These are phyloP conservation scores for Mycena kentingensis DNA, from an alignment of 768 basidiomycete species.

Conservation along the genomic window DNA sequence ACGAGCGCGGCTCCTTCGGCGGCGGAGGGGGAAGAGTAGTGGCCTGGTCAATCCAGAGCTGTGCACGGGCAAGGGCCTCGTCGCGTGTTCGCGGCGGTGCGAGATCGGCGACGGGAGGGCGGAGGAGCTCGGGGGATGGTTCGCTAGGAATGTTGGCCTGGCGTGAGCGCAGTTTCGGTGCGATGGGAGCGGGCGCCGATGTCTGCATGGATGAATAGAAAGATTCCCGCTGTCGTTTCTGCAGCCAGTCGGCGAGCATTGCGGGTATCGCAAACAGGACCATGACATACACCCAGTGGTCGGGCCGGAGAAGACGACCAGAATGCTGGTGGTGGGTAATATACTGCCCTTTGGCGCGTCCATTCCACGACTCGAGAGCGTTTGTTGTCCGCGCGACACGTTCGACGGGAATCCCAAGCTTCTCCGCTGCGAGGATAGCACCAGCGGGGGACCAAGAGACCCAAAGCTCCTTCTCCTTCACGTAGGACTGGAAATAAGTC, in stretches of 20 bases:
- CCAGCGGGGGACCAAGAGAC: constrained; percentile 33
- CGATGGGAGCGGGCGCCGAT: background rate
- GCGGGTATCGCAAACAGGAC: background rate
- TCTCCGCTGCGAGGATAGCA: constrained; percentile 26
- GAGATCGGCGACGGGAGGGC: too few species aligned
- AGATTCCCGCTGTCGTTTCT: background rate
- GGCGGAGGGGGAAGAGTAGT: too few species aligned
- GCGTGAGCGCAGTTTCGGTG: background rate
- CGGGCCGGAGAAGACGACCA: background rate
- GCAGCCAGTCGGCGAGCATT: background rate
- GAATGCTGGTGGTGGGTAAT: background rate
- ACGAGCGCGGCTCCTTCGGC: too few species aligned
- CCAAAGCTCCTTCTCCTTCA: constrained; percentile 26
- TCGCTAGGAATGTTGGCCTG: too few species aligned
- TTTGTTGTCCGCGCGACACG: constrained; percentile 35
- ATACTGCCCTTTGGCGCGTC: constrained; percentile 2
- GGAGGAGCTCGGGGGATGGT: too few species aligned
- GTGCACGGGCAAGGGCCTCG: too few species aligned
- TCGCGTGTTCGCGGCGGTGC: too few species aligned
- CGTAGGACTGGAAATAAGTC: constrained; percentile 21
- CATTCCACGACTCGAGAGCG: constrained; percentile 39
- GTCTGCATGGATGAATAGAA: background rate
- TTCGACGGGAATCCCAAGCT: constrained; percentile 25
- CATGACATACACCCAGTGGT: background rate
- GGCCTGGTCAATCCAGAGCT: too few species aligned